Percentiles rank a stretch among this genome's conserved stretches.
phyloP scores from a whole-genome alignment of 495 filamentous ascomycete genomes.

The Podospora pseudoanserina region DNA sequence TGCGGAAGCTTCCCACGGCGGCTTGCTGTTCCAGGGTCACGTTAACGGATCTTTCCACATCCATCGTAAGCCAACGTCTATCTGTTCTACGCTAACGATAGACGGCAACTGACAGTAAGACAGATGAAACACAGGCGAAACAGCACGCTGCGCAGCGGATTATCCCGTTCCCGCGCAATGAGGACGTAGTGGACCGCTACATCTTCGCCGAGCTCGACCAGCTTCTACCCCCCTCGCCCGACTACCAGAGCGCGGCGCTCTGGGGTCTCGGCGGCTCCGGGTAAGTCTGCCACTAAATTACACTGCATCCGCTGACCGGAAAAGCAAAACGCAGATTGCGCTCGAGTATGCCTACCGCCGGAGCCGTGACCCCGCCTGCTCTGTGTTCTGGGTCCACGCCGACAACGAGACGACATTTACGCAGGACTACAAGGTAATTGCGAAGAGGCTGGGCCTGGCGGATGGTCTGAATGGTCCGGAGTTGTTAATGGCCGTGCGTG shows the following conservation, averaged over 20 bases:
- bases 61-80: slow-evolving; percentile 2
- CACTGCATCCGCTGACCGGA: slow-evolving; percentile 1
- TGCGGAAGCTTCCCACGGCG: background rate
- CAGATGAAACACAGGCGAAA: background rate
- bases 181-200: slow-evolving; percentile 18
- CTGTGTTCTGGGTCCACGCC: slow-evolving; percentile 37
- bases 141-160: slow-evolving; percentile 3
- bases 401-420: slow-evolving; percentile 27
- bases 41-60: background rate
- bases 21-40: slow-evolving; percentile 4
- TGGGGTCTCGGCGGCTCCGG: slow-evolving; percentile 24
- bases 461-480: slow-evolving; percentile 10
- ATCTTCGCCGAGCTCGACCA: slow-evolving; percentile 11
- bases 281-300: slow-evolving; percentile 14
- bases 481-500: slow-evolving; percentile 12
- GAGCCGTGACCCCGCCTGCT: slow-evolving; percentile 23
- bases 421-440: slow-evolving; percentile 32
- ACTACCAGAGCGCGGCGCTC: slow-evolving; percentile 20
- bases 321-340: slow-evolving; percentile 28
- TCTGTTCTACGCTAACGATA: background rate
- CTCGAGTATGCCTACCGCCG: slow-evolving; percentile 31
- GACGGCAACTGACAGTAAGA: background rate
- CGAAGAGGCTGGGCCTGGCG: slow-evolving; percentile 19
- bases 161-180: slow-evolving; percentile 20
- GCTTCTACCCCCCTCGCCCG: slow-evolving; percentile 13